These are phyloP conservation scores for Helichrysum umbraculigerum DNA, from an alignment of 129 eudicot species.

Conservation along the genomic window DNA sequence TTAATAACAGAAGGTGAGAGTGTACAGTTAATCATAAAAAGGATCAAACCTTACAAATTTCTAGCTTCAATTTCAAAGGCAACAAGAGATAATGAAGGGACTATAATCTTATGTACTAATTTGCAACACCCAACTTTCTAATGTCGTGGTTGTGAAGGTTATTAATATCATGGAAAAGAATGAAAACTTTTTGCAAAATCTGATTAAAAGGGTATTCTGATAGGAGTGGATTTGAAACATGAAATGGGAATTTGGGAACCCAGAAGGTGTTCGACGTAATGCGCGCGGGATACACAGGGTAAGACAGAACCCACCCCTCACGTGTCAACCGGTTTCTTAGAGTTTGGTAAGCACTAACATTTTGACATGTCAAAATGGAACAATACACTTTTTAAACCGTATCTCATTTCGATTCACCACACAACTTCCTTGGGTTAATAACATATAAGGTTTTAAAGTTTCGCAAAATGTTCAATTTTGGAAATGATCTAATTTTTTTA, in stretches of 20 bases:
- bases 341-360: neutral
- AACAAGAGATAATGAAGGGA: conserved; percentile 5
- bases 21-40: neutral
- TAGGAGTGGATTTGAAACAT: conserved; percentile 50
- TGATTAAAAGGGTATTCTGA: conserved; percentile 51
- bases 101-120: neutral
- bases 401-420: too few relatives aligned
- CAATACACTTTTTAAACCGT: neutral
- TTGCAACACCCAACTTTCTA: neutral
- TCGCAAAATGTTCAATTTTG: too few relatives aligned
- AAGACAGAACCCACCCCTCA: neutral
- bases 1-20: neutral
- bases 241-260: neutral
- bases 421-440: too few relatives aligned
- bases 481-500: too few relatives aligned
- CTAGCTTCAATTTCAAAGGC: conserved; percentile 11
- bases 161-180: neutral
- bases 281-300: neutral
- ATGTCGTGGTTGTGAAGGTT: neutral
- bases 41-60: conserved; percentile 22
- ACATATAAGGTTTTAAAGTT: too few relatives aligned
- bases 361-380: neutral
- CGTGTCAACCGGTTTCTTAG: neutral
- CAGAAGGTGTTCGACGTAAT: conserved; percentile 35
- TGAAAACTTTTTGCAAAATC: neutral